Evolutionary conservation across 257 asterid genomes (phyloP).

Genomic region (Eucommia ulmoides): DNA sequence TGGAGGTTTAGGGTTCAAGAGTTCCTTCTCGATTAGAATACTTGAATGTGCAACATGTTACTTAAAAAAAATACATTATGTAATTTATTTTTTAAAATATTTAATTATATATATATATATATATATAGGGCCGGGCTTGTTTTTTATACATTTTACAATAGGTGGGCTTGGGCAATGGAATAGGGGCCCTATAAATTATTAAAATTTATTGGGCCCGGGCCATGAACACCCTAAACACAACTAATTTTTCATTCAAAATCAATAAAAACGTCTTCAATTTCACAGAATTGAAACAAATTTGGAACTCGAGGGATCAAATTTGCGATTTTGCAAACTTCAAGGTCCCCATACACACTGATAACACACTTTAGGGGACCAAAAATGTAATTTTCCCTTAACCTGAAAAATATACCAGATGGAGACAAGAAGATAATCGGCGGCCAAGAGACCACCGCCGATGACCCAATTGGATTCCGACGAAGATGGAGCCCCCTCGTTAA

Average conservation of each 20-base stretch:
- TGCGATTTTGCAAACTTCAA: not conserved
- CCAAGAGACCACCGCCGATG: not conserved
- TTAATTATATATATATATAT: no score
- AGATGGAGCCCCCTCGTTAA: not conserved
- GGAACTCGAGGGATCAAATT: not conserved
- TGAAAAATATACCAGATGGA: not conserved
- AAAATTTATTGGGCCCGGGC: no score
- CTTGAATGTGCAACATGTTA: no score
- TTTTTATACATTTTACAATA: no score
- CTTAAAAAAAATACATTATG: no score
- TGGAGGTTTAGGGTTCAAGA: no score
- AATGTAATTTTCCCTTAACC: not conserved
- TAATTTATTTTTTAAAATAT: no score
- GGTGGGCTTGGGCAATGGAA: no score
- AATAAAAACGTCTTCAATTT: not conserved
- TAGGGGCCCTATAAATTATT: no score
- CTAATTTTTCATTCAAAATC: not conserved
- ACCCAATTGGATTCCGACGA: not conserved
- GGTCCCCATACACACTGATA: not conserved
- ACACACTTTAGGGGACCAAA: not conserved
- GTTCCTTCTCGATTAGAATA: no score
- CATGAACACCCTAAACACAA: not conserved
- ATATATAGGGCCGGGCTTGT: no score
- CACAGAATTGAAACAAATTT: not conserved
- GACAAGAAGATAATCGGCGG: not conserved